phyloP scores from a whole-genome alignment of 192 early-diverging fungal species.

The Backusella sp. region DNA sequence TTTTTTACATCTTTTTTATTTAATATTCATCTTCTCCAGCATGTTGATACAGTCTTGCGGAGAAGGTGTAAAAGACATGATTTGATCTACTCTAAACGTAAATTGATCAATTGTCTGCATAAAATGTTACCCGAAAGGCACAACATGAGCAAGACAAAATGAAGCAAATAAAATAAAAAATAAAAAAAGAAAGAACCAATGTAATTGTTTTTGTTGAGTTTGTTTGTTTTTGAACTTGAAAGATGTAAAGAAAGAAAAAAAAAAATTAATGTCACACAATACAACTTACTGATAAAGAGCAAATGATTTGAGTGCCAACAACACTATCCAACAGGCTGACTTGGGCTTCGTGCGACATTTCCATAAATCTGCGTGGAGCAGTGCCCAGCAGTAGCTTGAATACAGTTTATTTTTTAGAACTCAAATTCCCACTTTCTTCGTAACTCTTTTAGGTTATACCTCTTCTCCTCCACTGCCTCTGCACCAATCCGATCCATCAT shows the following conservation, averaged over 20 bases:
- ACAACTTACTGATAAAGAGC: conserved; percentile 18
- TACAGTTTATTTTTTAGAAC: not conserved
- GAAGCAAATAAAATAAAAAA: not conserved
- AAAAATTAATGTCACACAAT: conserved; percentile 19
- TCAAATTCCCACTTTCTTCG: not conserved
- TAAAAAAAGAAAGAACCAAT: not conserved
- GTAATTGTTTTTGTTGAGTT: not conserved
- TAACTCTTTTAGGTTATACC: conserved; percentile 11
- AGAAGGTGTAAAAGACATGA: not conserved
- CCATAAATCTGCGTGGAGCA: conserved; percentile 3
- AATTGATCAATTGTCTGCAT: not conserved
- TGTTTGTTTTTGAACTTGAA: not conserved
- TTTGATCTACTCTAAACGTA: conserved; percentile 9
- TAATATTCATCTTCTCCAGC: not conserved
- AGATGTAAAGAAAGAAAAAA: not conserved
- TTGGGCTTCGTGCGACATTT: conserved; percentile 18
- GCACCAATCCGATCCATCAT: conserved; percentile 24
- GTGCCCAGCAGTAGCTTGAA: not conserved
- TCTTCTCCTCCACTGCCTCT: conserved; percentile 25
- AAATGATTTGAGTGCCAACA: conserved; percentile 11
- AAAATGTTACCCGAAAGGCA: not conserved
- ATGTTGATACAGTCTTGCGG: conserved; percentile 1
- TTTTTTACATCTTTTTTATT: not conserved
- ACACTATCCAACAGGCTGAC: conserved; percentile 12
- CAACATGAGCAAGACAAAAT: not conserved